Evolutionary conservation across 169 alveolate species (phyloP).

Genomic region (Cyclospora cayetanensis): DNA sequence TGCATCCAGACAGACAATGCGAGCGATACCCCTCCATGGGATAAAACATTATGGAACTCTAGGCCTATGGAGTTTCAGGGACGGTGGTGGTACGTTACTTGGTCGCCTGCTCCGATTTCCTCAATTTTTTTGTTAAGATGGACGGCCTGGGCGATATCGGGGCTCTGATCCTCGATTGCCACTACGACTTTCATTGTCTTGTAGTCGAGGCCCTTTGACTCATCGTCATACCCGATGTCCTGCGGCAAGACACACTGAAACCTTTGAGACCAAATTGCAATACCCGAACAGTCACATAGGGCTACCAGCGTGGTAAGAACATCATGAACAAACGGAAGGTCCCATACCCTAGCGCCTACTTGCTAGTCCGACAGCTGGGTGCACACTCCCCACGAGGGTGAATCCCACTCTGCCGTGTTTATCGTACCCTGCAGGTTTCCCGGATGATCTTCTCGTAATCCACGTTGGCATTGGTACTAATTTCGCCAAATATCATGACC

Average conservation of each 20-base stretch:
- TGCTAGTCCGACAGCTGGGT: no score
- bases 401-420: not conserved
- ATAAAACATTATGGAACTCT: not conserved
- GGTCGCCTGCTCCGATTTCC: conserved; percentile 93
- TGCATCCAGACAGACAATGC: not conserved
- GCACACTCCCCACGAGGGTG: no score
- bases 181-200: conserved; percentile 94
- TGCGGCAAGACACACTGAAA: no score
- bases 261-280: no score
- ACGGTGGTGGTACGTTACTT: not conserved
- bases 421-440: conserved; percentile 84
- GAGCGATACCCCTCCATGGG: no score
- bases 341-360: no score
- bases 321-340: no score
- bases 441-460: conserved; percentile 95
- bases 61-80: no score
- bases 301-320: no score
- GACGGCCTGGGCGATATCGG: conserved; percentile 97
- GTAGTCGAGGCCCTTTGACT: conserved; percentile 95
- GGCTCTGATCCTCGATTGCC: conserved; percentile 94
- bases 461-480: conserved; percentile 92
- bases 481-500: conserved; percentile 98
- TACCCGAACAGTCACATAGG: no score
- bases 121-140: conserved; percentile 91
- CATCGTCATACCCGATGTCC: conserved; percentile 93